Conservation (phyloP, 106 monocot genomes). For the Platanthera zijinensis region DNA sequence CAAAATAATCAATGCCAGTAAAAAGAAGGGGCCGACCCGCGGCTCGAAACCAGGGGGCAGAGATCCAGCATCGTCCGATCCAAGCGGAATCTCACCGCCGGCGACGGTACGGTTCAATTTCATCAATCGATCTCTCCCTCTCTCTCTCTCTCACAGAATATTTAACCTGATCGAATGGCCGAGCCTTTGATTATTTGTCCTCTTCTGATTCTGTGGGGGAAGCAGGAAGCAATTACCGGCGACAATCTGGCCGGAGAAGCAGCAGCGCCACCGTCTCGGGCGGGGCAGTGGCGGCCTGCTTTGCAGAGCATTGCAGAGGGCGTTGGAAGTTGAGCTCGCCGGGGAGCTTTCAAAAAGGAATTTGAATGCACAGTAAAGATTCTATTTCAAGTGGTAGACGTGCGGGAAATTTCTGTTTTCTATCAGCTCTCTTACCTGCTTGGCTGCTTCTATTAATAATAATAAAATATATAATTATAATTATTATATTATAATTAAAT, state of each 20-base stretch:
- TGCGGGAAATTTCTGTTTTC: not conserved
- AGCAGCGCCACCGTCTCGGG: not conserved
- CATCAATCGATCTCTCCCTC: no score
- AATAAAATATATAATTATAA: not conserved
- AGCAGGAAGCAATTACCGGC: not conserved
- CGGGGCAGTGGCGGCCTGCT: not conserved
- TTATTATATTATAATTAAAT: not conserved
- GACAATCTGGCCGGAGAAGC: not conserved
- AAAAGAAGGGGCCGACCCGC: not conserved
- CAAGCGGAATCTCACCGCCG: not conserved
- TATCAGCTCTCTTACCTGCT: not conserved
- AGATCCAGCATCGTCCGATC: no score
- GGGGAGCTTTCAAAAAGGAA: not conserved
- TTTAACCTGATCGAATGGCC: no score
- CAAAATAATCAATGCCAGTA: not conserved
- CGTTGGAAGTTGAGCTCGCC: conserved; percentile 1
- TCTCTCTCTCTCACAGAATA: no score
- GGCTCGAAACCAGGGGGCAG: not conserved
- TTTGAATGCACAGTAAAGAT: not conserved
- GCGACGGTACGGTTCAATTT: not conserved
- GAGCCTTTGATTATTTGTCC: no score
- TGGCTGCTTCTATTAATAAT: not conserved
- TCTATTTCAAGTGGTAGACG: not conserved
- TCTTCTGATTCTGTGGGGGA: not conserved
- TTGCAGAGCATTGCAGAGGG: conserved; percentile 4